phyloP scores from a whole-genome alignment of 2,329 filamentous ascomycete genomes.

The Neoscytalidium dimidiatum region DNA sequence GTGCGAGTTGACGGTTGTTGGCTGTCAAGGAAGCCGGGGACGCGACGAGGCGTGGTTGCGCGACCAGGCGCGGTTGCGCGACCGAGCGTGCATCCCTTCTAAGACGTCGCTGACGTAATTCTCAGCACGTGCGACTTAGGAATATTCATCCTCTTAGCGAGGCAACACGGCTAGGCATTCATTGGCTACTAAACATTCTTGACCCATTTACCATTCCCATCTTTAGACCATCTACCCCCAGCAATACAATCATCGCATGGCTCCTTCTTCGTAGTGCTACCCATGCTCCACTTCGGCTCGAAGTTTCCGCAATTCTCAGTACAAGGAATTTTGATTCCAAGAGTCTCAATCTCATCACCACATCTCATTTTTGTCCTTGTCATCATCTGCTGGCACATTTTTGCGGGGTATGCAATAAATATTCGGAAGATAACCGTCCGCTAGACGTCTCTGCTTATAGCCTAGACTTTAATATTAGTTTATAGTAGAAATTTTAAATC shows the following conservation, averaged over 20 bases:
- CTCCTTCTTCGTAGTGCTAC: neutral
- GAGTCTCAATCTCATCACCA: neutral
- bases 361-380: neutral
- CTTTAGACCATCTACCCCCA: neutral
- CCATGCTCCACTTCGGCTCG: neutral
- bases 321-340: neutral
- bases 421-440: no score
- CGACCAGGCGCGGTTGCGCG: neutral
- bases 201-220: neutral
- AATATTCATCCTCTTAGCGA: no score
- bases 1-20: neutral
- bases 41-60: neutral
- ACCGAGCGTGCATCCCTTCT: neutral
- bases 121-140: no score
- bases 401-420: no score
- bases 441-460: no score
- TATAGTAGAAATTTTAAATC: no score
- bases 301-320: neutral
- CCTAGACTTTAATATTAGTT: no score
- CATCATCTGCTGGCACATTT: neutral
- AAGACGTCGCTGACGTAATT: no score
- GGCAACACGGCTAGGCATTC: neutral
- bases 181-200: neutral
- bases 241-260: neutral
- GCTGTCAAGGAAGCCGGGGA: neutral